These are phyloP conservation scores for Isochrysis galbana DNA, from an alignment of 78 protist genomes.

Conservation along the genomic window DNA sequence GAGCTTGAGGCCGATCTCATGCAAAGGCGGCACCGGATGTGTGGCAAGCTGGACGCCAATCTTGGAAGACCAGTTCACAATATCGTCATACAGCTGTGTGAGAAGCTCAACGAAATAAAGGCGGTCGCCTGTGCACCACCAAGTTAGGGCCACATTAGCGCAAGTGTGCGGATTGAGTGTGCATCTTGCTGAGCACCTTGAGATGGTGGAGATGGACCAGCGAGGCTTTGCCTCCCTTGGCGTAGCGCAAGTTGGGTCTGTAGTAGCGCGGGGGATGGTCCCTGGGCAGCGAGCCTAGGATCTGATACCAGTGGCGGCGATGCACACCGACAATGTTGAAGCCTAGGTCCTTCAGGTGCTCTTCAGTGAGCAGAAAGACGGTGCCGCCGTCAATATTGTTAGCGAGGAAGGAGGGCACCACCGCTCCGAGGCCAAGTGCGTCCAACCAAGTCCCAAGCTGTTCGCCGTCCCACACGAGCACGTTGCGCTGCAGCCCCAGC, in stretches of 20 bases:
- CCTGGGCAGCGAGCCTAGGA: no score
- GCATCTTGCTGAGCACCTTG: no score
- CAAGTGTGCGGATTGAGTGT: no score
- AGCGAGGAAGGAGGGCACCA: not conserved
- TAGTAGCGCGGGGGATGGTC: no score
- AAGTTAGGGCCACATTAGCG: no score
- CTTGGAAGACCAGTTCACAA: not conserved
- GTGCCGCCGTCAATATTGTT: conserved; percentile 21
- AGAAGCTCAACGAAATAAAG: conserved; percentile 18
- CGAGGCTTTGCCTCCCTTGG: no score
- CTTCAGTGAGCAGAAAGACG: conserved; percentile 19
- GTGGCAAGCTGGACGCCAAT: conserved; percentile 18
- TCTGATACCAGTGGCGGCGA: no score
- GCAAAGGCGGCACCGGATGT: conserved; percentile 12
- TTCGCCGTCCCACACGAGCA: conserved; percentile 19
- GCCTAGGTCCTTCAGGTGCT: not conserved
- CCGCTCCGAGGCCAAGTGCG: not conserved
- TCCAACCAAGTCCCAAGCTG: conserved; percentile 12
- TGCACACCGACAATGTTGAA: not conserved
- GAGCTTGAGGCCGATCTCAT: not conserved
- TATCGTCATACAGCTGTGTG: conserved; percentile 25
- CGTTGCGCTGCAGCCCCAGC: not conserved
- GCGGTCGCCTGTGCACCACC: no score
- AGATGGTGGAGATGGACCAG: no score
- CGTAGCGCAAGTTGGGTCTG: no score